Evolutionary conservation across 805 yeast genomes (phyloP).

Genomic region (Lipomyces yamanashiensis): DNA sequence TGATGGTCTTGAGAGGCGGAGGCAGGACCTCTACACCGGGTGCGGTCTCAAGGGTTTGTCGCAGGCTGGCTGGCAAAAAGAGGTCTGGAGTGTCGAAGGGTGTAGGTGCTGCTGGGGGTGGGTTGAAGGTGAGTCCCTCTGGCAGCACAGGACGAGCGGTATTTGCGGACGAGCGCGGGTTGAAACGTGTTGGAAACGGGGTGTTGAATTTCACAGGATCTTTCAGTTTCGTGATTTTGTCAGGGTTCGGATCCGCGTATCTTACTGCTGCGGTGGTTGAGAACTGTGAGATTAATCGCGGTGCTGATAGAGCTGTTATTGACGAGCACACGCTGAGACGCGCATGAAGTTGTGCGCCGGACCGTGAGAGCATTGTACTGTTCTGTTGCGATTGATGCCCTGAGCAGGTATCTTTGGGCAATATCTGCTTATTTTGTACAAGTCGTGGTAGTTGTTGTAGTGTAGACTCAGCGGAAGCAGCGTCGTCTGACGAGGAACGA

Average conservation of each 20-base stretch:
- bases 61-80: slow-evolving; percentile 68
- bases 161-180: slow-evolving; percentile 65
- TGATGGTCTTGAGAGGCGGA: slow-evolving; percentile 48
- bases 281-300: not conserved
- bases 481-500: not conserved
- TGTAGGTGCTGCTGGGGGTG: slow-evolving; percentile 68
- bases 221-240: slow-evolving; percentile 18
- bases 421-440: not conserved
- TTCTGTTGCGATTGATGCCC: not conserved
- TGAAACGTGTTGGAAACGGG: slow-evolving; percentile 61
- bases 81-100: slow-evolving; percentile 66
- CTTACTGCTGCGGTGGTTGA: slow-evolving; percentile 3
- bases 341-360: not conserved
- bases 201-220: slow-evolving; percentile 18
- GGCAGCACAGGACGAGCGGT: slow-evolving; percentile 64
- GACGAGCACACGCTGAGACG: not conserved
- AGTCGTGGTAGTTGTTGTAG: no score
- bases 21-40: slow-evolving; percentile 32
- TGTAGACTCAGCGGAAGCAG: not conserved
- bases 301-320: not conserved
- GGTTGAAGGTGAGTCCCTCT: slow-evolving; percentile 63
- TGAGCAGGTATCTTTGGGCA: not conserved
- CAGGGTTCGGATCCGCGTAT: slow-evolving; percentile 10
- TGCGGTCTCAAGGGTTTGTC: slow-evolving; percentile 37
- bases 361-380: not conserved